These are phyloP conservation scores for Ophiostoma sp. DNA, from an alignment of 2,329 filamentous ascomycete genomes.

Conservation along the genomic window DNA sequence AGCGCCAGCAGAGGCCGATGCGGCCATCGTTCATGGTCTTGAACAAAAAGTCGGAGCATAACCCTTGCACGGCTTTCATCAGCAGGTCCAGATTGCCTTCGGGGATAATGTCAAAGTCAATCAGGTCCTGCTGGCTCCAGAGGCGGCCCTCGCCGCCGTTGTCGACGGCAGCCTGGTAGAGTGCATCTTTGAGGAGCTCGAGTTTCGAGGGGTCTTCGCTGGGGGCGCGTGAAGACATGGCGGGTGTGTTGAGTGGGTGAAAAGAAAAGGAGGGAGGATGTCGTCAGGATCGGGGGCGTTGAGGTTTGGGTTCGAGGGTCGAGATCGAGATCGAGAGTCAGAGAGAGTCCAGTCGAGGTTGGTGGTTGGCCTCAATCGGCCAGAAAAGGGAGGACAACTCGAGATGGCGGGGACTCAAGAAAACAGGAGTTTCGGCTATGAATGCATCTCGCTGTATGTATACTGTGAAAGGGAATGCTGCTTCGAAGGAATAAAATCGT, in stretches of 20 bases:
- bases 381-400: neutral
- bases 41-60: conserved; percentile 62
- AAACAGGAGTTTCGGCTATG: neutral
- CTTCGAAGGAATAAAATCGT: neutral
- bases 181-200: conserved; percentile 54
- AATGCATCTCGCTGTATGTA: neutral
- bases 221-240: conserved; percentile 31
- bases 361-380: conserved; percentile 4
- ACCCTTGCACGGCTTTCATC: conserved; percentile 55
- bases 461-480: neutral
- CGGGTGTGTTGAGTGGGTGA: neutral
- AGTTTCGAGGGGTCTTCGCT: conserved; percentile 44
- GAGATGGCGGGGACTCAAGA: neutral
- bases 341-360: neutral
- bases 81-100: conserved; percentile 57
- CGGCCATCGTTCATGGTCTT: conserved; percentile 48
- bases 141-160: conserved; percentile 49
- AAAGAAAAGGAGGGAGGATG: neutral
- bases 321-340: neutral
- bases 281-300: neutral
- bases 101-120: conserved; percentile 58
- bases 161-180: conserved; percentile 58
- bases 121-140: conserved; percentile 60
- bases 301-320: neutral
- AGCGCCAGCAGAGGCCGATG: conserved; percentile 56